These are phyloP conservation scores for Diaporthe destruens DNA, from an alignment of 2,329 filamentous ascomycete species.

Conservation along the genomic window DNA sequence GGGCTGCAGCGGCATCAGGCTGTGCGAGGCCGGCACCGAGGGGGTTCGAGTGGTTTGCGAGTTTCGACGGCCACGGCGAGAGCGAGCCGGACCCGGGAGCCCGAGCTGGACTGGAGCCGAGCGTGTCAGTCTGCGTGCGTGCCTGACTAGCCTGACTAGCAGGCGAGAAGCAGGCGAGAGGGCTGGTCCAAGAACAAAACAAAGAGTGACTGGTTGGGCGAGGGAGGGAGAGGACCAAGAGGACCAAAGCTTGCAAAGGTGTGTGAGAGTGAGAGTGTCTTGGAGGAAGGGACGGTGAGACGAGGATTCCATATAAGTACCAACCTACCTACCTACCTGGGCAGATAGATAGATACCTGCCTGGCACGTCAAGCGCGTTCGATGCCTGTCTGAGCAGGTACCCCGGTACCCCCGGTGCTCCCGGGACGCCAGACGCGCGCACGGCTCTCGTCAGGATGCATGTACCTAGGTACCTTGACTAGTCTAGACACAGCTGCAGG, in stretches of 20 bases:
- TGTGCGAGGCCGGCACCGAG: too few species aligned
- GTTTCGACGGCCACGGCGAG: too few species aligned
- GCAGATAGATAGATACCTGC: neutral
- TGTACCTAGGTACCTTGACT: too few species aligned
- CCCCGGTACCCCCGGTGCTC: neutral
- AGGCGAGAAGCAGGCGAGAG: too few species aligned
- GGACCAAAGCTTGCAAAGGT: too few species aligned
- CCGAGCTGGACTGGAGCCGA: neutral
- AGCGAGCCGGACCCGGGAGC: constrained; percentile 6
- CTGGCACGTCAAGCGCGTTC: too few species aligned
- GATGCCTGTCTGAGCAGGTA: neutral
- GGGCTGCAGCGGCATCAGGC: constrained; percentile 27
- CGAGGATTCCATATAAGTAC: neutral
- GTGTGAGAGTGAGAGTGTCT: neutral
- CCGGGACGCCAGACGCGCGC: neutral
- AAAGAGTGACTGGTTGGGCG: constrained; percentile 6
- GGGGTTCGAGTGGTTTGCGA: too few species aligned
- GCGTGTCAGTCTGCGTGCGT: neutral
- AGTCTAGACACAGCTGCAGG: too few species aligned
- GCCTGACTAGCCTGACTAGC: too few species aligned
- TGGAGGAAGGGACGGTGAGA: neutral
- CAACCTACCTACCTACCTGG: neutral
- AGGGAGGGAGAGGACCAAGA: neutral
- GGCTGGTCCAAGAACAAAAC: neutral
- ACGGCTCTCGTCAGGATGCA: neutral